Conservation (phyloP, 2,329 filamentous ascomycete species). For the Clarireedia monteithiana region DNA sequence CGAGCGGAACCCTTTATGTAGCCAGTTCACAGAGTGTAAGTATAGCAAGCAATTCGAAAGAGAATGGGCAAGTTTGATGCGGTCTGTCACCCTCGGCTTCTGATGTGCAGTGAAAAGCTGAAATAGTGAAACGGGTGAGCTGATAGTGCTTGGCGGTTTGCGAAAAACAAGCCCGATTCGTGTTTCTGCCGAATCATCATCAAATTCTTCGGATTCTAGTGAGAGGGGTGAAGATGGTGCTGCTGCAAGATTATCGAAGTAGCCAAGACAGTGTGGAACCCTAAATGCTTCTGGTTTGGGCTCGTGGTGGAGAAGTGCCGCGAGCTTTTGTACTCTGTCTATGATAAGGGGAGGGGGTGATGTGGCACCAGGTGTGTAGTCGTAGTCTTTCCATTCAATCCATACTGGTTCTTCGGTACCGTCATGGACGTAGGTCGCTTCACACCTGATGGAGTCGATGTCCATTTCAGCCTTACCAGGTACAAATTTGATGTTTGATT, state of each 20-base stretch:
- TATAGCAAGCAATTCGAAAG: slow-evolving; percentile 46
- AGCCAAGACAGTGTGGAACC: slow-evolving; percentile 43
- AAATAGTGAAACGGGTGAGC: slow-evolving; percentile 39
- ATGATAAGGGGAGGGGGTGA: slow-evolving; percentile 36
- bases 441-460: slow-evolving; percentile 27
- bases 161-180: slow-evolving; percentile 48
- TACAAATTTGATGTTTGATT: slow-evolving; percentile 11
- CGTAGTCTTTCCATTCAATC: slow-evolving; percentile 45
- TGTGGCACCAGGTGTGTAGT: slow-evolving; percentile 28
- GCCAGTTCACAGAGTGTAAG: slow-evolving; percentile 47
- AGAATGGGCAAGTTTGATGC: slow-evolving; percentile 43
- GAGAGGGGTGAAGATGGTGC: neutral
- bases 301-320: slow-evolving; percentile 39
- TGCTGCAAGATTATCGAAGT: slow-evolving; percentile 37
- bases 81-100: slow-evolving; percentile 43
- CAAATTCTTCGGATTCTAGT: slow-evolving; percentile 24
- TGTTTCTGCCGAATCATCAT: slow-evolving; percentile 35
- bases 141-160: slow-evolving; percentile 34
- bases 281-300: slow-evolving; percentile 43
- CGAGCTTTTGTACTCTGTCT: slow-evolving; percentile 39
- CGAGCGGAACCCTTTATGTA: slow-evolving; percentile 50
- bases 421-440: slow-evolving; percentile 32
- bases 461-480: neutral
- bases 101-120: slow-evolving; percentile 36
- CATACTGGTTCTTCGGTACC: slow-evolving; percentile 34